These are phyloP conservation scores for Nakazawaea molendinolei DNA, from an alignment of 805 yeast species.

Conservation along the genomic window DNA sequence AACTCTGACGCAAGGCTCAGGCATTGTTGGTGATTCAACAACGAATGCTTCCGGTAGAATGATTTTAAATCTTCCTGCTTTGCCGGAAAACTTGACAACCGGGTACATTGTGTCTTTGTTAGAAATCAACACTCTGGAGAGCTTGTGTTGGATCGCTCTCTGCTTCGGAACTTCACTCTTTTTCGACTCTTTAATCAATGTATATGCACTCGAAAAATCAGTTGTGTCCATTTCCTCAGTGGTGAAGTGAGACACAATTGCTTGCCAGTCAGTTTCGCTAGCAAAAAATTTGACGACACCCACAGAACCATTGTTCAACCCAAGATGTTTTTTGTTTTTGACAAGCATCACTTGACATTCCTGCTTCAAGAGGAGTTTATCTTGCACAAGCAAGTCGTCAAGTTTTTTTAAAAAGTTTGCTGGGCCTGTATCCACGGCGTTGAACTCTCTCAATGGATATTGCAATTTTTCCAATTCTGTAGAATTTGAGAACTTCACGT, in stretches of 20 bases:
- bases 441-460: conserved; percentile 39
- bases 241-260: conserved; percentile 14
- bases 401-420: conserved; percentile 22
- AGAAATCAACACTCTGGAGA: too few species aligned
- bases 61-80: conserved; percentile 23
- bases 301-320: conserved; percentile 80
- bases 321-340: conserved; percentile 63
- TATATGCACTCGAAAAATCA: conserved; percentile 23
- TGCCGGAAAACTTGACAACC: conserved; percentile 36
- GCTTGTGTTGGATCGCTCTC: too few species aligned
- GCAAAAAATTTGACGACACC: conserved; percentile 66
- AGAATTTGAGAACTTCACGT: conserved; percentile 72
- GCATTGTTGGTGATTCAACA: conserved; percentile 23
- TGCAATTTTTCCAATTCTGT: conserved; percentile 40
- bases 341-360: conserved; percentile 94
- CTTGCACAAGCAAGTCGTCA: conserved; percentile 67
- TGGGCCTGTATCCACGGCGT: conserved; percentile 36
- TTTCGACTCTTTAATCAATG: too few species aligned
- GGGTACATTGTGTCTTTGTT: conserved; percentile 29
- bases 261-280: conserved; percentile 20
- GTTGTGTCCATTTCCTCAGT: conserved; percentile 10
- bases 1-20: conserved; percentile 24
- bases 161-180: too few species aligned
- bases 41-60: conserved; percentile 29
- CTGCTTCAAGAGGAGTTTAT: conserved; percentile 53